Evolutionary conservation across 805 yeast species (phyloP).

Genomic region (Candida golubevii): DNA sequence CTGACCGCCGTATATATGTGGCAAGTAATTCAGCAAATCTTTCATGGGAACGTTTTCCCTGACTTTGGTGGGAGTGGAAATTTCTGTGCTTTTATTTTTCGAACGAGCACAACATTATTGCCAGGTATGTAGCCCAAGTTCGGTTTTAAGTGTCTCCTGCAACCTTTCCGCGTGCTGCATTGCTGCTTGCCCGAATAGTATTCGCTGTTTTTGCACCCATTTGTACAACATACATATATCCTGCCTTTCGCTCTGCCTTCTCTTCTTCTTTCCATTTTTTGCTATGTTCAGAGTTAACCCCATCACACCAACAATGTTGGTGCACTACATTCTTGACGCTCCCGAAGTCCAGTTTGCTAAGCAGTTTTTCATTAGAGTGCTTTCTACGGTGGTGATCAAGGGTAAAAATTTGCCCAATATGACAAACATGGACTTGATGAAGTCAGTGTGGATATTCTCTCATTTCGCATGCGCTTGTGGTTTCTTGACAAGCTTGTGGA

Average conservation of each 20-base stretch:
- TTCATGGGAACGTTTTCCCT: no score
- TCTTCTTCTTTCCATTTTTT: not conserved
- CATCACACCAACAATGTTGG: constrained; percentile 13
- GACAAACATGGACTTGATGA: constrained; percentile 9
- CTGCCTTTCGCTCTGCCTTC: not conserved
- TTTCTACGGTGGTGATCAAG: not conserved
- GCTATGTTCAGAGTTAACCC: constrained; percentile 15
- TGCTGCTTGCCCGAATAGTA: not conserved
- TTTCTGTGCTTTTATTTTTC: no score
- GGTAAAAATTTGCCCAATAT: constrained; percentile 6
- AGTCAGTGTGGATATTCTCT: constrained; percentile 10
- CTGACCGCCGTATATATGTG: no score
- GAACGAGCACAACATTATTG: no score
- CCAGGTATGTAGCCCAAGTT: no score
- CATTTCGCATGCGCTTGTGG: constrained; percentile 13
- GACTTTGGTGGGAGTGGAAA: no score
- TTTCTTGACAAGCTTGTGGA: constrained; percentile 5
- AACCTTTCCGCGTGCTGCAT: not conserved
- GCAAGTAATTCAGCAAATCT: no score
- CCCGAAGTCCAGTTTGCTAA: constrained; percentile 9
- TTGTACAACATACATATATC: not conserved
- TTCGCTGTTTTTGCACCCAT: constrained; percentile 6
- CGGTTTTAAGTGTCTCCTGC: no score
- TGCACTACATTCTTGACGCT: constrained; percentile 7
- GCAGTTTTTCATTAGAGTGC: not conserved